Evolutionary conservation across 768 basidiomycete genomes (phyloP).

Genomic region (Termitomyces sp.): DNA sequence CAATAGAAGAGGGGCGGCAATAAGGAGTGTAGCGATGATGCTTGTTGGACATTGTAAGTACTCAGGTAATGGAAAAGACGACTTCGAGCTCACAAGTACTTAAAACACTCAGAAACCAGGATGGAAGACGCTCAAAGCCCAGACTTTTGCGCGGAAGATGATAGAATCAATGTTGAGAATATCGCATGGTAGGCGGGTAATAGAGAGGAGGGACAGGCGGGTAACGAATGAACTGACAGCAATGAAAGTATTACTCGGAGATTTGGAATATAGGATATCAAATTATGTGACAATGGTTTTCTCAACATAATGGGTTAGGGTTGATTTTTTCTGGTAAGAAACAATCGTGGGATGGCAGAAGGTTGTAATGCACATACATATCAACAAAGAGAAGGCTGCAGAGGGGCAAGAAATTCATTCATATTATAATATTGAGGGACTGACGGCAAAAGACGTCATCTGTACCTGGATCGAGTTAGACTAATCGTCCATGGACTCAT

Average conservation of each 20-base stretch:
- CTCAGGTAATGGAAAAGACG: not conserved
- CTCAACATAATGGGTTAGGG: not conserved
- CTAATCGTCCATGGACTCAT: too few species aligned
- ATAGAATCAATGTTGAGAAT: not conserved
- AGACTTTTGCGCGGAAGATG: not conserved
- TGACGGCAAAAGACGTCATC: not conserved
- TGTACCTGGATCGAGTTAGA: too few species aligned
- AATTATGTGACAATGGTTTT: not conserved
- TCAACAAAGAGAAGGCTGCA: not conserved
- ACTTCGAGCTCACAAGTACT: too few species aligned
- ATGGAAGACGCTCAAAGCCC: too few species aligned
- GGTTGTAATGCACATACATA: not conserved
- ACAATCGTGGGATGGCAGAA: not conserved
- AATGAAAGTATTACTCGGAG: not conserved
- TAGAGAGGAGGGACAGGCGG: not conserved
- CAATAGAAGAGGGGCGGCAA: not conserved
- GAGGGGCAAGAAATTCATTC: not conserved
- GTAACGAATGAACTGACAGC: not conserved
- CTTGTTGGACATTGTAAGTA: too few species aligned
- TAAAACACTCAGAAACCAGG: too few species aligned
- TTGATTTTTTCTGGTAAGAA: not conserved
- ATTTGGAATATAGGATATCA: not conserved
- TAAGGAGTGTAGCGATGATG: not conserved
- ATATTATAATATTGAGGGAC: not conserved
- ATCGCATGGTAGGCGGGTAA: not conserved